Base-by-base conservation (phyloP, 2,329 filamentous ascomycete genomes). In the Penicillium decumbens region DNA sequence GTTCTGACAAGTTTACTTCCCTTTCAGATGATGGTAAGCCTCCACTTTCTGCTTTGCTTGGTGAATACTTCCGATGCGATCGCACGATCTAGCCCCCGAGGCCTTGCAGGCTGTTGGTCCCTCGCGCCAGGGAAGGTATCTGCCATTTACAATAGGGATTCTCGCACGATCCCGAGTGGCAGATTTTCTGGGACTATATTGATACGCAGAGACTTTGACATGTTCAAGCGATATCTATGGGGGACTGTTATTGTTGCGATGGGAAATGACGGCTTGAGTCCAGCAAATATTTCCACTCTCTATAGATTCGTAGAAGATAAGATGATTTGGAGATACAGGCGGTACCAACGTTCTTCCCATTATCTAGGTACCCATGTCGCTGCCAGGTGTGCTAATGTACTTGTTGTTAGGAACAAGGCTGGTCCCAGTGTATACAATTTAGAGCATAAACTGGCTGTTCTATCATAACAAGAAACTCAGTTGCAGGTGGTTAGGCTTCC, bases 271-370 rank as follows among this genome's bases (percentile, higher is more conserved):
- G 80, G 82, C 57, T 76, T 72, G 9, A 79, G 73, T 49, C 79
- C 80, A 1, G 73, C 76, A 47, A 77, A 75, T 20, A 76, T 80
- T 24, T 76, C 80, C 55, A 71, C 74, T 6, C 77, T 79, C 2
- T 75, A 81, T 54, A 75, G 63, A 27, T 18, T 18, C n/a, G 15
- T 23, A 1, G 77, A 79, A 1, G 64, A 76, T 51, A 80, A 83
- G 55, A 75, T 78, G 54, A 79, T 75, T 45, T 82, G 80, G 80
- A 80, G 81, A 55, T 81, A 78, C 55, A 70, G 80, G 24, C 78
- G 81, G 55, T 69, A 23, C 20, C 20, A 23, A 4, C 20, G 4
- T 23, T 2, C 3, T 23, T 23, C 4, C 15, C 20, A 23, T 23
- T 23, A 23, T 23, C 4, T 23, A 23, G 20, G 20, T 23, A 23